phyloP scores from a whole-genome alignment of 441 rosid species.

The Lagerstroemia fauriei region DNA sequence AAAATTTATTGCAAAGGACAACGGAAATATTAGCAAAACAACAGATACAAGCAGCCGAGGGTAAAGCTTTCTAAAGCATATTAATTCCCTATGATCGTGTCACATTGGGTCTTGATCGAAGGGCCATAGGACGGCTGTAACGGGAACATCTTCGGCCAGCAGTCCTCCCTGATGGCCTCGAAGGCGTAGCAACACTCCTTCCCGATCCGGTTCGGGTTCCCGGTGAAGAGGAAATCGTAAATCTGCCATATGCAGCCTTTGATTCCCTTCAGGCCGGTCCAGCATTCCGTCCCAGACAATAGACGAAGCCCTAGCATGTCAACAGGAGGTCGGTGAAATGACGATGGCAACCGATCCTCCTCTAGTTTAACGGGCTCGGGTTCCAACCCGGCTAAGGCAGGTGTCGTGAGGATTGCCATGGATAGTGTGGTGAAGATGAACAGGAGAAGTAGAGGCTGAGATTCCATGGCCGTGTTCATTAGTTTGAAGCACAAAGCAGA shows the following conservation, averaged over 20 bases:
- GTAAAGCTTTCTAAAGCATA: not conserved
- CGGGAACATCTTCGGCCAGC: conserved; percentile 12
- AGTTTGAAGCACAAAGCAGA: not conserved
- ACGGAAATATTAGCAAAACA: not conserved
- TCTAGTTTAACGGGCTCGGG: not conserved
- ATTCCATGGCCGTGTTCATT: not conserved
- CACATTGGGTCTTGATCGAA: not conserved
- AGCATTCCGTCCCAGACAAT: not conserved
- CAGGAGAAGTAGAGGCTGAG: not conserved
- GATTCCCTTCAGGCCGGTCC: not conserved
- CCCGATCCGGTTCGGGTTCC: not conserved
- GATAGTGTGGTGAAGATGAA: not conserved
- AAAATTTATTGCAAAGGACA: not conserved
- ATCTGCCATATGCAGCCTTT: conserved; percentile 4
- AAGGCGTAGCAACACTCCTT: conserved; percentile 2
- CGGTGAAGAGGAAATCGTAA: not conserved
- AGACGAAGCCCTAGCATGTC: not conserved
- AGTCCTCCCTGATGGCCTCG: not conserved
- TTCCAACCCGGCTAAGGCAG: not conserved
- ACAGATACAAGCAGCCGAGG: not conserved
- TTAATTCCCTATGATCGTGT: not conserved
- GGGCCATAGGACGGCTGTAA: not conserved
- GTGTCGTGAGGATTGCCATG: not conserved
- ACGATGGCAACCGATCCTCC: not conserved
- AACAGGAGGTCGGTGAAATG: not conserved